These are phyloP conservation scores for Syncephalastrum contaminatum DNA, from an alignment of 371 early-diverging fungal species.

Conservation along the genomic window DNA sequence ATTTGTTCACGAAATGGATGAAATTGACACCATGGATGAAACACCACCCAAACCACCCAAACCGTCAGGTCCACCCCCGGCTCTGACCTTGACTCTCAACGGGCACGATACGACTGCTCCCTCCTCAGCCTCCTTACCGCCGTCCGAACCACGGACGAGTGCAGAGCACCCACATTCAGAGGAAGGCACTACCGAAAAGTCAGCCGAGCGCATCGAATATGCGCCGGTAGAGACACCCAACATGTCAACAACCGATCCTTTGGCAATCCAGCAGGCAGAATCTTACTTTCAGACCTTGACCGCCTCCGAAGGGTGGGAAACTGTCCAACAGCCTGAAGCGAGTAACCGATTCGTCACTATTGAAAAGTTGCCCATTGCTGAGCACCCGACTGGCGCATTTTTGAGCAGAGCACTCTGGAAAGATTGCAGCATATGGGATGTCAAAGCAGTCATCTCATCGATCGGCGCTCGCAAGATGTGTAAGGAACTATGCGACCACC, in stretches of 20 bases:
- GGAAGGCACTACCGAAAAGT: neutral
- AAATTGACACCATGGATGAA: constrained; percentile 29
- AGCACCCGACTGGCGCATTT: constrained; percentile 50
- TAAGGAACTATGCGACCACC: constrained; percentile 6
- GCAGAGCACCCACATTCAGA: neutral
- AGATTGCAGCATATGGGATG: constrained; percentile 58
- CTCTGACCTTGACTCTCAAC: neutral
- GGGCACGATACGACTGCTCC: too few species aligned
- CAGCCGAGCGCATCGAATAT: neutral
- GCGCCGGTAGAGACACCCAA: neutral
- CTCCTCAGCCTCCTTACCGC: too few species aligned
- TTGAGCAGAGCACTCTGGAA: constrained; percentile 51
- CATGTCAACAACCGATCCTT: constrained; percentile 23
- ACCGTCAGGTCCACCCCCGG: neutral
- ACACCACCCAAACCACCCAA: neutral
- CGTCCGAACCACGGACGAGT: constrained; percentile 1
- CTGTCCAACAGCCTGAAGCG: constrained; percentile 23
- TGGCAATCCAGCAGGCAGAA: constrained; percentile 21
- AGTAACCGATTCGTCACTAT: constrained; percentile 36
- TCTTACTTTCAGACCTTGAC: constrained; percentile 23
- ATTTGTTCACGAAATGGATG: constrained; percentile 30
- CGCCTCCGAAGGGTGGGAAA: constrained; percentile 5
- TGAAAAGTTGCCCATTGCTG: constrained; percentile 42
- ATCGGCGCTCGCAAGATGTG: constrained; percentile 37
- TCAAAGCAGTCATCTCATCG: constrained; percentile 52